Percentiles rank a stretch among this genome's conserved stretches.
Evolutionary conservation across 345 rosid species (phyloP).

Genomic region (Streptanthus diversifolius): DNA sequence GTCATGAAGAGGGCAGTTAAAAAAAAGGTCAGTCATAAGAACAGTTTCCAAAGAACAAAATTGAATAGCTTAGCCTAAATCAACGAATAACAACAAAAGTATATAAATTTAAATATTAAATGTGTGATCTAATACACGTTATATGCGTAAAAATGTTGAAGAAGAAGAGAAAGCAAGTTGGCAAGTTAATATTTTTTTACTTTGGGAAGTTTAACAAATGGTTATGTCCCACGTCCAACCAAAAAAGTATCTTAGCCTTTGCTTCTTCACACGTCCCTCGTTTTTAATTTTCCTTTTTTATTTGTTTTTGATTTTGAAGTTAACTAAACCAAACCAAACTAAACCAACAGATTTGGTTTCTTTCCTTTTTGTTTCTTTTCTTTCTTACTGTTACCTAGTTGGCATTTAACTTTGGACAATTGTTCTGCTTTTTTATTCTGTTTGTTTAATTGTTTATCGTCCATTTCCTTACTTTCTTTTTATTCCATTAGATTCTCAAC

Average conservation of each 20-base stretch:
- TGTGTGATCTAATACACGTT: not conserved
- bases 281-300: not conserved
- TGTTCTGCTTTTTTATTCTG: not conserved
- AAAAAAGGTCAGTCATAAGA: slow-evolving; percentile 12
- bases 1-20: not conserved
- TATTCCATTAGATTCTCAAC: not conserved
- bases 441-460: not conserved
- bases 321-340: not conserved
- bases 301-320: not conserved
- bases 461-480: not conserved
- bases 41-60: slow-evolving; percentile 26
- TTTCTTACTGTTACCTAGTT: not conserved
- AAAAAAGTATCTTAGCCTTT: not conserved
- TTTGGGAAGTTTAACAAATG: not conserved
- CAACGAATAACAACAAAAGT: slow-evolving; percentile 13
- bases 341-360: not conserved
- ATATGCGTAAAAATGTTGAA: not conserved
- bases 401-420: not conserved
- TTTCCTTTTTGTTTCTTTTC: not conserved
- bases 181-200: not conserved
- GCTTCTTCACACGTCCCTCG: slow-evolving; percentile 31
- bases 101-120: not conserved
- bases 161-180: not conserved
- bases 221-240: slow-evolving; percentile 5
- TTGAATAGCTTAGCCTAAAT: slow-evolving; percentile 12